Percentiles rank a stretch among this genome's conserved stretches.
phyloP scores from a whole-genome alignment of 2,329 filamentous ascomycete genomes.

The Pseudodiploospora longispora region DNA sequence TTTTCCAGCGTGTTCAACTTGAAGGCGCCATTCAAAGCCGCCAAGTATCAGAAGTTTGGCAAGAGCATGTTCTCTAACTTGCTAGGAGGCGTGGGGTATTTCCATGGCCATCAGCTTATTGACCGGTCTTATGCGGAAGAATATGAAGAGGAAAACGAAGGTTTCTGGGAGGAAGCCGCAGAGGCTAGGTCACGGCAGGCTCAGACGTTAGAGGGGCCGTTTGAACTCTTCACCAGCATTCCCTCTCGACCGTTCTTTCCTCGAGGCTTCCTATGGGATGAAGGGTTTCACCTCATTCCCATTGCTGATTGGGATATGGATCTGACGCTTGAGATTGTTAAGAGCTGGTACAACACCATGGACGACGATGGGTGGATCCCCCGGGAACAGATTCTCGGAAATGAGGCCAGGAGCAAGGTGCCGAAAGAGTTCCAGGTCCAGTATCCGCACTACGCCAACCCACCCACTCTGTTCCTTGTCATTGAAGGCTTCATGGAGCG shows the following conservation, averaged over 20 bases:
- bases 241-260: conserved; percentile 95
- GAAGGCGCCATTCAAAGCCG: conserved; percentile 64
- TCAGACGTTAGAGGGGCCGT: conserved; percentile 69
- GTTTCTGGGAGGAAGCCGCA: conserved; percentile 89
- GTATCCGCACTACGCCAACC: conserved; percentile 96
- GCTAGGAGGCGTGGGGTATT: conserved; percentile 90
- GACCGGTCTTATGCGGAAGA: conserved; percentile 87
- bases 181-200: conserved; percentile 63
- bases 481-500: conserved; percentile 79
- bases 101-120: conserved; percentile 79
- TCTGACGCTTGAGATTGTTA: conserved; percentile 76
- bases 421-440: conserved; percentile 88
- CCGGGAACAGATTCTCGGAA: conserved; percentile 87
- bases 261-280: conserved; percentile 94
- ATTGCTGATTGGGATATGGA: conserved; percentile 93
- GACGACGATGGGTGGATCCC: conserved; percentile 97
- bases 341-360: conserved; percentile 94
- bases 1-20: conserved; percentile 62
- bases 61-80: conserved; percentile 92
- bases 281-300: conserved; percentile 89
- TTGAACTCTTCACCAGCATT: conserved; percentile 82
- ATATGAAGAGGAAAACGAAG: conserved; percentile 91
- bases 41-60: conserved; percentile 70
- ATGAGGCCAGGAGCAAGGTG: conserved; percentile 90
- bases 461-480: conserved; percentile 86